Evolutionary conservation across 768 basidiomycete genomes (phyloP).

Genomic region (Naganishia friedmannii): DNA sequence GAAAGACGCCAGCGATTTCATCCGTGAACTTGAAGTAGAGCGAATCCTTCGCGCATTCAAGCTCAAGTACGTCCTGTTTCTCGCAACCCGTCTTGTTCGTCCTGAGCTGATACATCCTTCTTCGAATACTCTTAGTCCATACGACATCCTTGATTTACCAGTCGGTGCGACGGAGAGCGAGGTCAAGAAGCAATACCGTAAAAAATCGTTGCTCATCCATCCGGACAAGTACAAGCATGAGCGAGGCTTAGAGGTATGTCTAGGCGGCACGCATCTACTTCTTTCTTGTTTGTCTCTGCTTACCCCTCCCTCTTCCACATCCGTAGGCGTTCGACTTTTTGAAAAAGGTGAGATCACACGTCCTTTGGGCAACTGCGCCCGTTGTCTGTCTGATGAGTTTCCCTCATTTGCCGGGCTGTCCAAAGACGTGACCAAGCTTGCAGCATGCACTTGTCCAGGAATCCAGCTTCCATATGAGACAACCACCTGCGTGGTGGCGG

Average conservation of each 20-base stretch:
- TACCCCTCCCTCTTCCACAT: neutral
- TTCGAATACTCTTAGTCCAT: slow-evolving; percentile 63
- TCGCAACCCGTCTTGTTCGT: neutral
- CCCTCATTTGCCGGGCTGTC: neutral
- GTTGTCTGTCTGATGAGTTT: slow-evolving; percentile 27
- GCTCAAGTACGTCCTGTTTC: slow-evolving; percentile 70
- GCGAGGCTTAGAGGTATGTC: slow-evolving; percentile 48
- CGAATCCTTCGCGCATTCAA: slow-evolving; percentile 93
- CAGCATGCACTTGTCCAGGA: neutral
- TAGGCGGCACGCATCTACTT: neutral
- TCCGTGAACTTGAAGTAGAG: slow-evolving; percentile 55
- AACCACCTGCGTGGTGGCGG: neutral
- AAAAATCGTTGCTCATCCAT: slow-evolving; percentile 70
- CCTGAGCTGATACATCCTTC: slow-evolving; percentile 15
- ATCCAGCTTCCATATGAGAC: neutral
- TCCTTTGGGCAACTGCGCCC: neutral
- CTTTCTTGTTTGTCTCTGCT: neutral
- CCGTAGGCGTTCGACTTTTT: slow-evolving; percentile 50
- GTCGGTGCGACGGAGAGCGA: slow-evolving; percentile 62
- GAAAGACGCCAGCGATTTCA: slow-evolving; percentile 34
- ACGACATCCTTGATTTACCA: slow-evolving; percentile 85
- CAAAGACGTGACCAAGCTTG: neutral
- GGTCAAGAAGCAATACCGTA: slow-evolving; percentile 72
- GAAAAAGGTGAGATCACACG: slow-evolving; percentile 48
- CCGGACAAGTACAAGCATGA: slow-evolving; percentile 90